Conservation (phyloP, 75 land plant species). For the Selaginella tamariscina region DNA sequence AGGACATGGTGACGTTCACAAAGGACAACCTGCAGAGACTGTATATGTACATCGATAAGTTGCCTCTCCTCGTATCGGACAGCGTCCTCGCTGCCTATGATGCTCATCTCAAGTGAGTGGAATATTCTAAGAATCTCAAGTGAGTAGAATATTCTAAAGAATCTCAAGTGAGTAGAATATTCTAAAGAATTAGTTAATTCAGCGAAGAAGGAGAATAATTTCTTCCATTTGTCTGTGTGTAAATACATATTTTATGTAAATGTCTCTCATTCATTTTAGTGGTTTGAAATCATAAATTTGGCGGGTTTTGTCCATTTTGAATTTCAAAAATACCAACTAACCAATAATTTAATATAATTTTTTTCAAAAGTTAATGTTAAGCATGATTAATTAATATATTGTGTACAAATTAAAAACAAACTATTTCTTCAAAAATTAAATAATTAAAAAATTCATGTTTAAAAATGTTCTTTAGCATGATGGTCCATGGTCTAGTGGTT, state of each 20-base stretch:
- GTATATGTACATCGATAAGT: conserved; percentile 71
- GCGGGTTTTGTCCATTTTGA: too few relatives aligned
- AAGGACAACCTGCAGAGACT: conserved; percentile 67
- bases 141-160: neutral
- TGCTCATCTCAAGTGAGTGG: conserved; percentile 43
- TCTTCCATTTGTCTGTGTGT: too few relatives aligned
- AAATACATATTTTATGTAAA: too few relatives aligned
- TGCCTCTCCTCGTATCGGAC: conserved; percentile 69
- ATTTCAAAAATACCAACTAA: too few relatives aligned
- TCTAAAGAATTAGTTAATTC: neutral
- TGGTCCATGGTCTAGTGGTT: conserved; percentile 46
- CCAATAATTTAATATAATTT: neutral
- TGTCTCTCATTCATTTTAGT: too few relatives aligned
- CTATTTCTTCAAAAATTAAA: too few relatives aligned
- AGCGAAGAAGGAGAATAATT: neutral
- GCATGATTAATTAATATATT: neutral
- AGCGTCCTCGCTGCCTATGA: conserved; percentile 50
- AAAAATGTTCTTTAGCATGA: too few relatives aligned
- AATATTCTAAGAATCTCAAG: neutral
- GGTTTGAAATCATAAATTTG: too few relatives aligned
- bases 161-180: too few relatives aligned
- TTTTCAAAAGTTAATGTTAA: neutral
- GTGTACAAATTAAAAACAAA: too few relatives aligned
- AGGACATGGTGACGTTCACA: conserved; percentile 48
- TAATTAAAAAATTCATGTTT: too few relatives aligned